These are phyloP conservation scores for Zygosaccharomyces lentus DNA, from an alignment of 805 yeast genomes.

Conservation along the genomic window DNA sequence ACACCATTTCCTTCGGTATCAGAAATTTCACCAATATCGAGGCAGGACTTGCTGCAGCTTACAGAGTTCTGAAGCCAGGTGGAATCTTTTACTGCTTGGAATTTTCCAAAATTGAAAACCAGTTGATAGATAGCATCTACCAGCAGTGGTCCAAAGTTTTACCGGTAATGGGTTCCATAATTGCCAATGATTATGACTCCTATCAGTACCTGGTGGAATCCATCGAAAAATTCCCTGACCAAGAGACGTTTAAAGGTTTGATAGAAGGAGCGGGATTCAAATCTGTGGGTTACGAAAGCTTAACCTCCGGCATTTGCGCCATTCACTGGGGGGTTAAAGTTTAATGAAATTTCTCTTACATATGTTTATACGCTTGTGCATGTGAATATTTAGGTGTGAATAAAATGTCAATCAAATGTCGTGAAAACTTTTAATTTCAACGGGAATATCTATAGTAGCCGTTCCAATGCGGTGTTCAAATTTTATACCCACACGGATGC, in stretches of 20 bases:
- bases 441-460: slow-evolving; percentile 36
- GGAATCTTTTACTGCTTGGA: slow-evolving; percentile 97
- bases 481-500: slow-evolving; percentile 45
- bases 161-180: slow-evolving; percentile 92
- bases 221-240: slow-evolving; percentile 85
- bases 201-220: slow-evolving; percentile 96
- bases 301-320: slow-evolving; percentile 93
- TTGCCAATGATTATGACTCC: slow-evolving; percentile 93
- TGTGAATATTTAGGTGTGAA: slow-evolving; percentile 4
- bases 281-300: slow-evolving; percentile 86
- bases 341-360: slow-evolving; percentile 31
- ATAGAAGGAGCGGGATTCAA: slow-evolving; percentile 95
- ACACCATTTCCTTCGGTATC: slow-evolving; percentile 96
- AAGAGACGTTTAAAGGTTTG: slow-evolving; percentile 87
- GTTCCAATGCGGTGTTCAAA: slow-evolving; percentile 38
- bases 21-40: slow-evolving; percentile 94
- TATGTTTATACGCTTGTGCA: slow-evolving; percentile 6
- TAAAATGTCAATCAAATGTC: background rate
- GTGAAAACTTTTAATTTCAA: slow-evolving; percentile 34
- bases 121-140: slow-evolving; percentile 67
- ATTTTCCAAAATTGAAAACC: slow-evolving; percentile 86
- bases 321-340: slow-evolving; percentile 93
- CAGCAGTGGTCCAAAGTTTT: slow-evolving; percentile 82
- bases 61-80: slow-evolving; percentile 93
- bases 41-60: slow-evolving; percentile 91